Evolutionary conservation across 1,284 basidiomycete species (phyloP), one percentile per base, ranked within the genome.

Genomic region (Boletus calvinii): DNA sequence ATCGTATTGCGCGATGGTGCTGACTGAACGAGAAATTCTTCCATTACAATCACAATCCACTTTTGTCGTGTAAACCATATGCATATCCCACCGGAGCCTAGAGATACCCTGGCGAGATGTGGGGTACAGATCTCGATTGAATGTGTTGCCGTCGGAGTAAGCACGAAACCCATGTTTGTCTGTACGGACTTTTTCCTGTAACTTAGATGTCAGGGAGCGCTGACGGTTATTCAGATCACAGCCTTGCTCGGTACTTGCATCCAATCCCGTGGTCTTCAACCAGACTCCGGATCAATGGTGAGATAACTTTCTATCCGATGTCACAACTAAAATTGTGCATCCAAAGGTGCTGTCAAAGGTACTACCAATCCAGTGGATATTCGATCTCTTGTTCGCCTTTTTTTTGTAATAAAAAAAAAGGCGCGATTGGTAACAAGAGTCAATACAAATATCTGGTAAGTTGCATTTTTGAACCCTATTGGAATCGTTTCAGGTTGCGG

Each of bases 311-410:
- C 38, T 24, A 34, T 40, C 31, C 30, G 22, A 50, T 48, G 29
- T 62, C 48, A 67, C 59, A 62, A 52, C 61, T 64, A 49, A 60
- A 53, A 60, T 65, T 57, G 58, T 64, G 61, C 61, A 18, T 24
- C 20, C 20, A 54, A 44, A 26, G 35, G 36, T 50, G 37, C 12
- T 36, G 30, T 30, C 30, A 30, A 26, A 44, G 26, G 29, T 38
- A 37, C 24, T 40, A 8, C 45, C 36, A 37, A 49, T 39, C 30
- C 11, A 36, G 35, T 15, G 12, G 35, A 30, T 35, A n/a, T 40
- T 41, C 35, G 9, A 29, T 38, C 37, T 49, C 32, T 43, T 13
- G 31, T 24, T 15, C 6, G 35, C 42, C 20, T 53, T 42, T 48
- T 37, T 24, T 2, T n/a, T n/a, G n/a, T n/a, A n/a, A n/a, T 8